A percentile compares a stretch with the other conserved stretches of the same genome.
phyloP scores from a whole-genome alignment of 2,329 filamentous ascomycete genomes.

The Pseudogymnoascus sp. region DNA sequence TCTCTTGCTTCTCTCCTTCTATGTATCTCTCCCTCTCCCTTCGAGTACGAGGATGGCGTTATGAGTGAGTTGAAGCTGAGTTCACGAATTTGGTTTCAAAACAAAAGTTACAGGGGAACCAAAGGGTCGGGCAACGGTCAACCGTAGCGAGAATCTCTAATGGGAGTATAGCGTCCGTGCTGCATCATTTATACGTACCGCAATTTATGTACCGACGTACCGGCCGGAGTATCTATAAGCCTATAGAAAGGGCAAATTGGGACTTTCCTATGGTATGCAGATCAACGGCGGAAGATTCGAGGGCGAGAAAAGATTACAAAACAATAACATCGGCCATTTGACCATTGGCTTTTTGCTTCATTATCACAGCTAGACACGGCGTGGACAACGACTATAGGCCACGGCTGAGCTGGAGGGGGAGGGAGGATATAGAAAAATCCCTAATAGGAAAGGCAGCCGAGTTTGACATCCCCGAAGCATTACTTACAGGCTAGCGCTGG shows the following conservation, averaged over 20 bases:
- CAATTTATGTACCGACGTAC: background rate
- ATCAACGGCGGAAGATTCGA: background rate
- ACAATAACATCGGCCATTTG: background rate
- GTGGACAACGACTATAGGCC: background rate
- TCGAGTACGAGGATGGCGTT: conserved; percentile 1
- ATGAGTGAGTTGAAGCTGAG: background rate
- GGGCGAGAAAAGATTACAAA: background rate
- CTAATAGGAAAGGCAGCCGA: background rate
- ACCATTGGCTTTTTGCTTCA: background rate
- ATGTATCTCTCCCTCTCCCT: background rate
- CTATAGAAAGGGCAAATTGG: background rate
- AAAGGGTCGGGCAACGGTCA: conserved; percentile 6
- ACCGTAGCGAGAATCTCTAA: conserved; percentile 7
- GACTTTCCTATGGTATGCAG: background rate
- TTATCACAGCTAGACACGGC: background rate
- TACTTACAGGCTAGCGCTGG: background rate
- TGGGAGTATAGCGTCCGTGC: background rate
- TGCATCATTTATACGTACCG: background rate
- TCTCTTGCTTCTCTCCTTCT: background rate
- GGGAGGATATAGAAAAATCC: background rate
- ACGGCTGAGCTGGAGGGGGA: background rate
- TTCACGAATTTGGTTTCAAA: conserved; percentile 7
- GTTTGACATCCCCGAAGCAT: conserved; percentile 4
- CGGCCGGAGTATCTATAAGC: background rate
- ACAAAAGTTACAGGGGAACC: conserved; percentile 10